Evolutionary conservation across 2,329 filamentous ascomycete genomes (phyloP).

Genomic region (Monascus ruber): DNA sequence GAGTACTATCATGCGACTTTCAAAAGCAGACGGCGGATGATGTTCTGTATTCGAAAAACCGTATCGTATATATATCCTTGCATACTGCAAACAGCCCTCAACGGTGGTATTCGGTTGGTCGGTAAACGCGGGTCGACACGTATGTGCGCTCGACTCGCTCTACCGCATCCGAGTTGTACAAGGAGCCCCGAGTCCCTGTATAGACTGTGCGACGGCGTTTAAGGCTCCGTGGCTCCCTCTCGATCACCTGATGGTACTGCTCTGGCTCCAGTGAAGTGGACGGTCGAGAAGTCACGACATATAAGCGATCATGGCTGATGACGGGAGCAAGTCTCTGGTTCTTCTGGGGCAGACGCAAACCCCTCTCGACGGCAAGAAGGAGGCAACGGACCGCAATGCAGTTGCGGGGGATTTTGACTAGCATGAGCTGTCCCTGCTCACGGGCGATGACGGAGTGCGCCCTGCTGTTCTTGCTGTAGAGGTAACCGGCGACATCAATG

Average conservation of each 20-base stretch:
- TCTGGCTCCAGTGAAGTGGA: slow-evolving; percentile 2
- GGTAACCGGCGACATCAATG: slow-evolving; percentile 22
- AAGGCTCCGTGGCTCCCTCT: slow-evolving; percentile 13
- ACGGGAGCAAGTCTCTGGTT: slow-evolving; percentile 8
- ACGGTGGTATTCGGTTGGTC: slow-evolving; percentile 19
- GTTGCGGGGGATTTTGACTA: slow-evolving; percentile 32
- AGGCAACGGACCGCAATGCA: slow-evolving; percentile 25
- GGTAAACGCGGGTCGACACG: slow-evolving; percentile 17
- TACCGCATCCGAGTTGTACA: slow-evolving; percentile 23
- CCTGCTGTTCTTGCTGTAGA: slow-evolving; percentile 25
- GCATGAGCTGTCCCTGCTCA: slow-evolving; percentile 24
- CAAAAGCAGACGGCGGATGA: too few species aligned
- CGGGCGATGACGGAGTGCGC: slow-evolving; percentile 33
- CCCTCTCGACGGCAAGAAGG: slow-evolving; percentile 32
- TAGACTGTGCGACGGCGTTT: slow-evolving; percentile 20
- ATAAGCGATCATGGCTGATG: slow-evolving; percentile 24
- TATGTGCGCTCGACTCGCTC: slow-evolving; percentile 23
- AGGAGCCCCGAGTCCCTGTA: slow-evolving; percentile 23
- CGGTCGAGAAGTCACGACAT: slow-evolving; percentile 17
- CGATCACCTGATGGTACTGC: slow-evolving; percentile 16
- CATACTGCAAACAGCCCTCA: slow-evolving; percentile 6
- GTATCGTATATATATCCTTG: too few species aligned
- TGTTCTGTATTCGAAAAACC: too few species aligned
- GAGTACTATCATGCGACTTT: too few species aligned
- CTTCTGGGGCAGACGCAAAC: slow-evolving; percentile 19